A percentile compares a stretch with the other conserved stretches of the same genome.
Evolutionary conservation across 2,329 filamentous ascomycete genomes (phyloP).

Genomic region (Pseudogymnoascus sp.): DNA sequence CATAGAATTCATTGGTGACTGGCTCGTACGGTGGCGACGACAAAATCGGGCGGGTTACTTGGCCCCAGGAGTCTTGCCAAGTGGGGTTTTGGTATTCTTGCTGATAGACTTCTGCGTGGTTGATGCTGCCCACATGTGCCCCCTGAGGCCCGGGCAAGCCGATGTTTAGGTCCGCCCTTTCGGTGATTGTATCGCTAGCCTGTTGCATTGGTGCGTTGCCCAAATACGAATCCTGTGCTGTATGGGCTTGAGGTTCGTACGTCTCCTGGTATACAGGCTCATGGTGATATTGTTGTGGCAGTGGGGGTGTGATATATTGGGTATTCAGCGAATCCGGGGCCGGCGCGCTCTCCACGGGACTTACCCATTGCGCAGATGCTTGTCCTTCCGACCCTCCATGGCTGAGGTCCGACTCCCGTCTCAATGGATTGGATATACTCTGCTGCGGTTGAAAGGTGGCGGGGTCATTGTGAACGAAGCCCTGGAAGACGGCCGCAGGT

Average conservation of each 20-base stretch:
- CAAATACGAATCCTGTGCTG: not conserved
- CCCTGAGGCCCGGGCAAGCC: not conserved
- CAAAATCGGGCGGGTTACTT: not conserved
- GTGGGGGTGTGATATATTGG: not conserved
- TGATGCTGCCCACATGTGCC: not conserved
- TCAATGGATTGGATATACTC: not conserved
- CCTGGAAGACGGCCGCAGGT: not conserved
- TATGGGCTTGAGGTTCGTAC: not conserved
- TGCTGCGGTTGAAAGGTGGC: not conserved
- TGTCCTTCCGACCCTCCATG: not conserved
- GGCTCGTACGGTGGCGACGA: not conserved
- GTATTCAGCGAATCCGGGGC: not conserved
- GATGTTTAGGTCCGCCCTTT: not conserved
- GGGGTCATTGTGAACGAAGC: not conserved
- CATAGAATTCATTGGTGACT: not conserved
- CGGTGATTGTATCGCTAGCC: not conserved
- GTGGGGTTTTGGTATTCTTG: not conserved
- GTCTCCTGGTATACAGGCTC: not conserved
- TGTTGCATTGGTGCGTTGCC: not conserved
- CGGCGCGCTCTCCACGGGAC: not conserved
- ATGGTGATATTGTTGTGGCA: not conserved
- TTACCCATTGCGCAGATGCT: not conserved
- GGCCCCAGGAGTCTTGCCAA: not conserved
- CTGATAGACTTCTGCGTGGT: not conserved
- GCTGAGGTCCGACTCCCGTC: not conserved